Evolutionary conservation across 2,329 filamentous ascomycete genomes (phyloP), one percentile per base, ranked within the genome.

Genomic region (Claviceps cyperi): DNA sequence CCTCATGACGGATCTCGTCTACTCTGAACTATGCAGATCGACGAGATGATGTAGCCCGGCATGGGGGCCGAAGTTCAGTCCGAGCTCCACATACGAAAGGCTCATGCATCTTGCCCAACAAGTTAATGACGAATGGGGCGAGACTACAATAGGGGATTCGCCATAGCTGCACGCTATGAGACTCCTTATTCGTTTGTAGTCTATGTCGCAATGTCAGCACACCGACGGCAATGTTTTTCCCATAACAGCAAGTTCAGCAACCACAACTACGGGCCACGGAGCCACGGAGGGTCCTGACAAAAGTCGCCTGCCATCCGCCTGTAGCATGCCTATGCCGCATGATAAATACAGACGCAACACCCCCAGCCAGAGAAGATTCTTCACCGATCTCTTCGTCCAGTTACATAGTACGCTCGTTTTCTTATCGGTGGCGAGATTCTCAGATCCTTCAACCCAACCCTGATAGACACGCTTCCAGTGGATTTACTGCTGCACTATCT

Each of bases 1-100:
- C 86, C 85, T 2, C 86, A 94, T 58, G 87, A 92, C 57, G 87
- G 86, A 2, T 83, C 82, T 11, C 68, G 79, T 2, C 58, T 91
- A 6, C 68, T 92, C 21, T 78, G 78, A 2, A 74, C 90, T 15
- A 61, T 92, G 59, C 86, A 91, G 66, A 59, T 84, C 1, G 81
- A 87, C 21, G 63, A 71, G 48, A 91, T 91, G 85, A 80, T 88
- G 1, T 91, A 86, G 86, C 86, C 86, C 0, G 86, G 86, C 0
- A 89, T 91, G 85, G 86, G 86, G 0, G 72, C 78, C 9, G 86
- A 91, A 66, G 72, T 91, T 0, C 77, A 89, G 0, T 88, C 90
- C 60, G 86, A 91, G 67, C 60, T 90, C 32, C 89, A 81, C 58
- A 69, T 64, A 57, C 71, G 69, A 57, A 61, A 62, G 41, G 50